Evolutionary conservation across 257 asterid genomes (phyloP).

Genomic region (Cinchona pubescens): DNA sequence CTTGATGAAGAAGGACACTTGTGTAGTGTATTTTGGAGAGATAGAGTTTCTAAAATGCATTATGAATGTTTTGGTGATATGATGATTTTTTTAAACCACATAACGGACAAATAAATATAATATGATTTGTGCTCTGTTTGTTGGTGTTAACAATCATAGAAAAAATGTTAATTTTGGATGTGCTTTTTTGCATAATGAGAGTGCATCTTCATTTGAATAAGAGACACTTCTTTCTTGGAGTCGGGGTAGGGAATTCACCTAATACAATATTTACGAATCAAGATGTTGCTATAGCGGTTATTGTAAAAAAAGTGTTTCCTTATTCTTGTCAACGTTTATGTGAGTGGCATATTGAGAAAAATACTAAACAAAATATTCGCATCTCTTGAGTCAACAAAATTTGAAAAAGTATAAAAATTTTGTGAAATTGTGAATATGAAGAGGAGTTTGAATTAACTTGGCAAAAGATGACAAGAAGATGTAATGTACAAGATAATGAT

Average conservation of each 20-base stretch:
- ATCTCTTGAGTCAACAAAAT: neutral
- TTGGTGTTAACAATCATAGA: constrained; percentile 13
- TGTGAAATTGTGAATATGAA: neutral
- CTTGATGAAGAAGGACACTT: constrained; percentile 3
- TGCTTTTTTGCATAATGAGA: constrained; percentile 1
- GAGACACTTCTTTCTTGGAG: neutral
- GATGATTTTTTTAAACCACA: constrained; percentile 6
- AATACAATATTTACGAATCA: neutral
- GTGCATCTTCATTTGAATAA: neutral
- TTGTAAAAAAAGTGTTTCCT: neutral
- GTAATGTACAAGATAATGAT: neutral
- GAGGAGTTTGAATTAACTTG: neutral
- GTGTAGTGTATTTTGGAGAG: constrained; percentile 3
- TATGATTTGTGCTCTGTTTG: constrained; percentile 18
- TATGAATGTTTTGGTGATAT: constrained; percentile 20
- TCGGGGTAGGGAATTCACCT: neutral
- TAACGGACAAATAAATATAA: constrained; percentile 11
- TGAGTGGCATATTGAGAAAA: constrained; percentile 7
- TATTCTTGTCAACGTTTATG: neutral
- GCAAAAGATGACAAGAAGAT: neutral
- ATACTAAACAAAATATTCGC: neutral
- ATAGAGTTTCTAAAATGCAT: constrained; percentile 4
- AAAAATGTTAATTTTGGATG: neutral
- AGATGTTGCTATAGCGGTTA: neutral
- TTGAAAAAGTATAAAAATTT: neutral